Percentiles rank a stretch among this genome's conserved stretches.
phyloP scores from a whole-genome alignment of 345 rosid genomes.

The Eutrema japonicum region DNA sequence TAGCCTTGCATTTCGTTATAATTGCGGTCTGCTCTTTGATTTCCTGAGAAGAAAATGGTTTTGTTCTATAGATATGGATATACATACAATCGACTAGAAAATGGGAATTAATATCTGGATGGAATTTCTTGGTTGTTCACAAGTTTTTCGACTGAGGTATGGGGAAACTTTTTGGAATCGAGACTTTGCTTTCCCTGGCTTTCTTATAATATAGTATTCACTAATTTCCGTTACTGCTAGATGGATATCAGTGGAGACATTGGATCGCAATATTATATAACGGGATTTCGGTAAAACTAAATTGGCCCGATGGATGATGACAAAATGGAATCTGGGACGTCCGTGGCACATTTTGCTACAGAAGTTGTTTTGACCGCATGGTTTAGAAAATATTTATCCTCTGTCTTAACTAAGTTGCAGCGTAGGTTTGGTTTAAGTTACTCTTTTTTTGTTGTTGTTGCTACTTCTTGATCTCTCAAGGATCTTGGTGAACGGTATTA shows the following conservation, averaged over 20 bases:
- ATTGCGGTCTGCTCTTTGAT: not conserved
- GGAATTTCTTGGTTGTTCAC: conserved; percentile 61
- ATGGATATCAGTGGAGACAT: conserved; percentile 71
- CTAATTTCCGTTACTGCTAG: conserved; percentile 65
- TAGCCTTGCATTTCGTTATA: not conserved
- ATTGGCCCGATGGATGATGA: conserved; percentile 26
- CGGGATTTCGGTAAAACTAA: conserved; percentile 18
- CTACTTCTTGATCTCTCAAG: conserved; percentile 52
- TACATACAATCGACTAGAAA: conserved; percentile 66
- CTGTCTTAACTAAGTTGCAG: not conserved
- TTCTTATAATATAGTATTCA: conserved; percentile 48
- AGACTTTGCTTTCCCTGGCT: conserved; percentile 54
- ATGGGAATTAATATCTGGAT: conserved; percentile 83
- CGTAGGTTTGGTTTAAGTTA: not conserved
- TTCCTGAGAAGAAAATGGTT: conserved; percentile 41
- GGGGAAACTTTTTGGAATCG: conserved; percentile 57
- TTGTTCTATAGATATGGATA: conserved; percentile 60
- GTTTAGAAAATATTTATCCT: not conserved
- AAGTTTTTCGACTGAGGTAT: conserved; percentile 86
- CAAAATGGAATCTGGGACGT: conserved; percentile 24
- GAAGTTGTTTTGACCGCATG: conserved; percentile 5
- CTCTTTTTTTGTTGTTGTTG: conserved; percentile 38
- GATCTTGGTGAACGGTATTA: conserved; percentile 55
- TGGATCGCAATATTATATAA: conserved; percentile 52
- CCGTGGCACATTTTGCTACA: conserved; percentile 12